Evolutionary conservation across 345 rosid genomes (phyloP).

Genomic region (Ceriops zippeliana): DNA sequence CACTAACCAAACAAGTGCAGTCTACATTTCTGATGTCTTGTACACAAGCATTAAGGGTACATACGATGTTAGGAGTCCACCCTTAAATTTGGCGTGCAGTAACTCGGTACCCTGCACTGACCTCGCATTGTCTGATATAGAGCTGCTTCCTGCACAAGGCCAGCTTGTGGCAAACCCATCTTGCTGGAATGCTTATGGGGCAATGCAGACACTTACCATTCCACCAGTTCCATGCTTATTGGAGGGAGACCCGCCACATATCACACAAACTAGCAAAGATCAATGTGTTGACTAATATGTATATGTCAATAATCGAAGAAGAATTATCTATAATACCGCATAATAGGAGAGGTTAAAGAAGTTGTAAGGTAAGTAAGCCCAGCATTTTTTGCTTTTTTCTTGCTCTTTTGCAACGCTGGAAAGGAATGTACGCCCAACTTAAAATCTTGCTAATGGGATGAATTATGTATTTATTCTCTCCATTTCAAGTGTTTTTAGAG

Average conservation of each 20-base stretch:
- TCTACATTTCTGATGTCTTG: conserved; percentile 22
- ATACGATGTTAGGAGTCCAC: conserved; percentile 45
- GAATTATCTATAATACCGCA: neutral
- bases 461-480: neutral
- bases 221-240: conserved; percentile 40
- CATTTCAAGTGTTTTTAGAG: neutral
- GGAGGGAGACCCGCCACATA: conserved; percentile 30
- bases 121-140: conserved; percentile 17
- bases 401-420: too few species aligned
- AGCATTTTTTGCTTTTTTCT: too few species aligned
- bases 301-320: conserved; percentile 19
- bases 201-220: conserved; percentile 29
- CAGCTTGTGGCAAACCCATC: conserved; percentile 51
- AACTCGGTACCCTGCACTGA: conserved; percentile 36
- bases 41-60: conserved; percentile 34
- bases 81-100: conserved; percentile 34
- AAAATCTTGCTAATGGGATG: neutral
- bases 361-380: too few species aligned
- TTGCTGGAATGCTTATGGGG: conserved; percentile 97
- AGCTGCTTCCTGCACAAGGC: conserved; percentile 69
- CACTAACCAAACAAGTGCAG: conserved; percentile 30
- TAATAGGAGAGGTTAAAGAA: neutral
- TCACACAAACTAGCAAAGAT: conserved; percentile 19
- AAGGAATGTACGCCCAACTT: neutral
- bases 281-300: conserved; percentile 13